Evolutionary conservation across 1,284 basidiomycete species (phyloP).

Genomic region (Moesziomyces sp.): DNA sequence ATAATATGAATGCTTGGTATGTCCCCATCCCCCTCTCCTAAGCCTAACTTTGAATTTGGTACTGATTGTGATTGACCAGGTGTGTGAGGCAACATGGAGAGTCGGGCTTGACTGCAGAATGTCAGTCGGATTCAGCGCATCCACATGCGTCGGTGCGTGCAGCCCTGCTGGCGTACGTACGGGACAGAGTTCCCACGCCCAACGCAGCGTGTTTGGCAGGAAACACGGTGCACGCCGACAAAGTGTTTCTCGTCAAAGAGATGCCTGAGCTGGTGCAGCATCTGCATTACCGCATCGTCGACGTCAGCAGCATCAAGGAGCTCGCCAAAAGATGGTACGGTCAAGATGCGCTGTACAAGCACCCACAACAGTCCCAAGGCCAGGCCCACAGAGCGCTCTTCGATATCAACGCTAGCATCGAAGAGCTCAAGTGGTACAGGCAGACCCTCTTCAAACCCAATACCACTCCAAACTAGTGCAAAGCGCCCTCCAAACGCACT

Average conservation of each 20-base stretch:
- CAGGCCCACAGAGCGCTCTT: slow-evolving; percentile 74
- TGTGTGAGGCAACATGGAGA: slow-evolving; percentile 48
- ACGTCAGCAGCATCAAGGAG: slow-evolving; percentile 77
- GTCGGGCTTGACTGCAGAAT: slow-evolving; percentile 51
- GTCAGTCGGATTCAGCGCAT: slow-evolving; percentile 42
- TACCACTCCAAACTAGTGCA: no score
- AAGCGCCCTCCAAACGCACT: no score
- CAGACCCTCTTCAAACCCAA: slow-evolving; percentile 65
- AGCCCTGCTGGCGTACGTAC: slow-evolving; percentile 69
- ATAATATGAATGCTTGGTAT: slow-evolving; percentile 68
- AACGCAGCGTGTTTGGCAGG: slow-evolving; percentile 79
- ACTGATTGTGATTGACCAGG: slow-evolving; percentile 11
- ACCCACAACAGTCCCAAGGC: background rate
- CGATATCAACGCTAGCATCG: slow-evolving; percentile 80
- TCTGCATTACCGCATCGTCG: slow-evolving; percentile 72
- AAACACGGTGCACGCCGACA: slow-evolving; percentile 82
- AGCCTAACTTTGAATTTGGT: background rate
- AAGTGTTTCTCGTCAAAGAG: slow-evolving; percentile 76
- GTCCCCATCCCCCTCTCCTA: background rate
- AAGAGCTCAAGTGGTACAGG: slow-evolving; percentile 71
- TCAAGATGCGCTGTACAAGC: slow-evolving; percentile 64
- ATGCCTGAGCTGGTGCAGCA: slow-evolving; percentile 75
- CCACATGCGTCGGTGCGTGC: slow-evolving; percentile 68
- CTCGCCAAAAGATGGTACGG: slow-evolving; percentile 82
- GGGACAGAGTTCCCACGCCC: slow-evolving; percentile 69